phyloP scores from a whole-genome alignment of 179 eudicot species.

The Carnegiea gigantea region DNA sequence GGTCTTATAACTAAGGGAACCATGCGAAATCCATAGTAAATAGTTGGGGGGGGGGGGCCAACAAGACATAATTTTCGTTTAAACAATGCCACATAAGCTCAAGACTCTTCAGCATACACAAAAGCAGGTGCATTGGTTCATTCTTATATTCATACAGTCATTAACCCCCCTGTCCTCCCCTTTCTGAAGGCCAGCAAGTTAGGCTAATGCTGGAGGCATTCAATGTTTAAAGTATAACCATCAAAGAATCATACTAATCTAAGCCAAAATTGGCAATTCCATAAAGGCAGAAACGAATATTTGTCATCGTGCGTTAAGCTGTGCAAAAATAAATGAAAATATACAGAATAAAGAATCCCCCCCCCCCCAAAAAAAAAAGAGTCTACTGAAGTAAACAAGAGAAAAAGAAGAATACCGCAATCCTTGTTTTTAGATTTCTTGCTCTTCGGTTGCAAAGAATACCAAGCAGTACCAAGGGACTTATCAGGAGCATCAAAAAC shows the following conservation, averaged over 20 bases:
- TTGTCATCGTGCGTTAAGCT: background rate
- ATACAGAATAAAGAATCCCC: no score
- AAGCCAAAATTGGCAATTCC: constrained; percentile 4
- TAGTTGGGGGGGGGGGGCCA: background rate
- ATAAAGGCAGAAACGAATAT: background rate
- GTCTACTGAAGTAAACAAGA: background rate
- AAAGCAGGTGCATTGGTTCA: background rate
- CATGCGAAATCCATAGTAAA: background rate
- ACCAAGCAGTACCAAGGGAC: constrained; percentile 86
- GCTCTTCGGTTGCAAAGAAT: constrained; percentile 65
- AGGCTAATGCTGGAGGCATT: background rate
- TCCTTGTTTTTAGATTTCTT: constrained; percentile 78
- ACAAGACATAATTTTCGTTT: background rate
- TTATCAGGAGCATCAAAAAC: constrained; percentile 81
- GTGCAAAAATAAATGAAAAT: no score
- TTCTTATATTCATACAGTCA: background rate
- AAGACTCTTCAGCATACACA: background rate
- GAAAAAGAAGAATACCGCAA: constrained; percentile 40
- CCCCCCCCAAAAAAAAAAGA: background rate
- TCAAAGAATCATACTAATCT: background rate
- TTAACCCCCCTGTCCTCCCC: background rate
- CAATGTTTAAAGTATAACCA: background rate
- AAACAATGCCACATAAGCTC: background rate
- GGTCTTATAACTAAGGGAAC: constrained; percentile 1
- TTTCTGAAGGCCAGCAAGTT: background rate